Evolutionary conservation across 345 rosid genomes (phyloP).

Genomic region (Diplotaxis tenuifolia): DNA sequence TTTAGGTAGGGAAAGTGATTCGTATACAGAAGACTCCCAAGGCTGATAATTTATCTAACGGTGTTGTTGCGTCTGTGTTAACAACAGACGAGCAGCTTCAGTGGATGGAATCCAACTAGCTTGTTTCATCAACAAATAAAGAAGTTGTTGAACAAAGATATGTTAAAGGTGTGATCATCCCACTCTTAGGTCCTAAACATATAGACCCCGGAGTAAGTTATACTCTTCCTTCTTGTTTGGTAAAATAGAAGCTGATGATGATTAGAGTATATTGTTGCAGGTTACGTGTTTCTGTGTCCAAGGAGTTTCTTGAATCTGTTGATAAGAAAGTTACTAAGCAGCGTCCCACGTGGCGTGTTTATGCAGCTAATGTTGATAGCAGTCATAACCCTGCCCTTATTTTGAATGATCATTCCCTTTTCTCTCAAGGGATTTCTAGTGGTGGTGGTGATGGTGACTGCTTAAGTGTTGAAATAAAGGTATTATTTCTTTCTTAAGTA

Average conservation of each 20-base stretch:
- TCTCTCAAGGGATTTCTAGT: slow-evolving; percentile 45
- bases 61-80: slow-evolving; percentile 30
- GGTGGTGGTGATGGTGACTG: slow-evolving; percentile 47
- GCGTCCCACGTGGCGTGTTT: slow-evolving; percentile 72
- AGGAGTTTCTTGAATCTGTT: slow-evolving; percentile 61
- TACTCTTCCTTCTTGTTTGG: not conserved
- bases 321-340: slow-evolving; percentile 53
- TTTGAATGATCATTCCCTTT: slow-evolving; percentile 79
- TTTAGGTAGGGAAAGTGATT: slow-evolving; percentile 62
- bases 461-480: slow-evolving; percentile 77
- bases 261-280: slow-evolving; percentile 42
- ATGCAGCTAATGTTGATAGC: slow-evolving; percentile 62
- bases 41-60: slow-evolving; percentile 39
- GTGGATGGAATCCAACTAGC: slow-evolving; percentile 54
- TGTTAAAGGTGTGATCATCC: slow-evolving; percentile 60
- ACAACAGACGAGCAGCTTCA: slow-evolving; percentile 46
- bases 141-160: slow-evolving; percentile 53
- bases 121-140: slow-evolving; percentile 39
- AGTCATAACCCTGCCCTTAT: slow-evolving; percentile 55
- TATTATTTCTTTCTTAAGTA: slow-evolving; percentile 17
- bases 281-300: slow-evolving; percentile 47
- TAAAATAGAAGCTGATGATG: not conserved
- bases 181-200: slow-evolving; percentile 66
- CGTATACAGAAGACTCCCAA: slow-evolving; percentile 58
- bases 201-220: slow-evolving; percentile 76